These are phyloP conservation scores for Tetradesmus obliquus DNA, from an alignment of 139 green algal species.

Conservation along the genomic window DNA sequence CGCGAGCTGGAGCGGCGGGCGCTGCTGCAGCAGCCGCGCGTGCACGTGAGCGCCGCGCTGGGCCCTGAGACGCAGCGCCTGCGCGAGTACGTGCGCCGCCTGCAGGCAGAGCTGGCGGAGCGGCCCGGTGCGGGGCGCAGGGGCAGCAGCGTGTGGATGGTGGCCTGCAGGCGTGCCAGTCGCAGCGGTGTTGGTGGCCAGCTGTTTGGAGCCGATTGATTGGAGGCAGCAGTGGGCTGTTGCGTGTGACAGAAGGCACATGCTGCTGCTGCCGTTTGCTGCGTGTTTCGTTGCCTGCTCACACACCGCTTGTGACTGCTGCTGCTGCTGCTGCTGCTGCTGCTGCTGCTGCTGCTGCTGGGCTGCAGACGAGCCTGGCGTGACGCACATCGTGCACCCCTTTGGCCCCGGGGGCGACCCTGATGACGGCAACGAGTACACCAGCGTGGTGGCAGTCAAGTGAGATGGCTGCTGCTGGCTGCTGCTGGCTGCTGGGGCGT, in stretches of 20 bases:
- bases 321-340: not conserved
- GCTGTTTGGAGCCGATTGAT: not conserved
- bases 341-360: conserved; percentile 20
- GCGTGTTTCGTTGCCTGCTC: not conserved
- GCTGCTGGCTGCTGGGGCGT: not conserved
- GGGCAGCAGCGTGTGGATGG: not conserved
- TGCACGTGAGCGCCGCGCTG: conserved; percentile 65
- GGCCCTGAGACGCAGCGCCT: conserved; percentile 45
- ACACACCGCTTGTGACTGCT: not conserved
- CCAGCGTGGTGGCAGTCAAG: conserved; percentile 72
- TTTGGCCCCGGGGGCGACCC: conserved; percentile 75
- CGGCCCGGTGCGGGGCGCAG: not conserved
- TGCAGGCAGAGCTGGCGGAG: conserved; percentile 54
- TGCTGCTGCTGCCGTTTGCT: not conserved
- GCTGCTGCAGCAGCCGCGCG: conserved; percentile 59
- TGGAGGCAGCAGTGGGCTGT: conserved; percentile 9
- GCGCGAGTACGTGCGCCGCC: conserved; percentile 50
- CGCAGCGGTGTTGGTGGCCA: conserved; percentile 19
- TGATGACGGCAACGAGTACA: conserved; percentile 80
- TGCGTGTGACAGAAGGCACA: not conserved
- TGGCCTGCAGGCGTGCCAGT: not conserved
- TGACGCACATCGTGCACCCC: conserved; percentile 84
- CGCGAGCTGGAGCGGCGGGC: conserved; percentile 65
- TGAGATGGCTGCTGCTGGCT: conserved; percentile 10
- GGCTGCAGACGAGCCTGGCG: conserved; percentile 55